phyloP scores from a whole-genome alignment of 208 protist species.

The Acanthamoeba polyphaga region DNA sequence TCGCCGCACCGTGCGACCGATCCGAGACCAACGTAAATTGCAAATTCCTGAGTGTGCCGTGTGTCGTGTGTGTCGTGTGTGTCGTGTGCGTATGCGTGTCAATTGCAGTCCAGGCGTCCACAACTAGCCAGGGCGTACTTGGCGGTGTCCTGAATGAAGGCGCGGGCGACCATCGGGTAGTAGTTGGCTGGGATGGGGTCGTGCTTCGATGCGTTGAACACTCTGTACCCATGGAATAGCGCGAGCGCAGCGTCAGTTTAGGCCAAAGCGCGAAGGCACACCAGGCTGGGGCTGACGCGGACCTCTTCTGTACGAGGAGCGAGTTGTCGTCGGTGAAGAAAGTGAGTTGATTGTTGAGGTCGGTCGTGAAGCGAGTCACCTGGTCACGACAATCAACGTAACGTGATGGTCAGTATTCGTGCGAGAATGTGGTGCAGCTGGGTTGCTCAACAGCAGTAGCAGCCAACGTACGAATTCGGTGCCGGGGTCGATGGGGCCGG shows the following conservation, averaged over 20 bases:
- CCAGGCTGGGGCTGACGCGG: too few species aligned
- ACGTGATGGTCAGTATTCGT: too few species aligned
- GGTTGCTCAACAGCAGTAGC: too few species aligned
- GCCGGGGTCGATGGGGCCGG: neutral
- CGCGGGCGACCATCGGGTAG: slow-evolving; percentile 36
- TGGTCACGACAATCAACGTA: neutral
- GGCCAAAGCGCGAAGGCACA: too few species aligned
- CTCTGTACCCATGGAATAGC: too few species aligned
- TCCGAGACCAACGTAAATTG: slow-evolving; percentile 2
- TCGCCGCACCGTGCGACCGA: neutral
- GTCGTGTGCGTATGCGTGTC: too few species aligned
- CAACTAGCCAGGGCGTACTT: neutral
- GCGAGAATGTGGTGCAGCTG: too few species aligned
- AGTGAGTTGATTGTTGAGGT: neutral
- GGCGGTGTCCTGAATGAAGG: neutral
- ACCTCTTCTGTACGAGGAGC: slow-evolving; percentile 15
- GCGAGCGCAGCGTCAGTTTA: too few species aligned
- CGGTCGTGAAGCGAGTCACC: slow-evolving; percentile 37
- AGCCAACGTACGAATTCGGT: slow-evolving; percentile 23
- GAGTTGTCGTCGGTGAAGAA: slow-evolving; percentile 43
- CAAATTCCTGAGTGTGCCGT: neutral
- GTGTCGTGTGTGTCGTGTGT: neutral
- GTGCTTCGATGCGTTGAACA: slow-evolving; percentile 28
- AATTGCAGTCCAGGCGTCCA: neutral
- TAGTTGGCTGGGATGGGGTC: slow-evolving; percentile 40